These are phyloP conservation scores for Inga laurina DNA, from an alignment of 306 rosid species.

Conservation along the genomic window DNA sequence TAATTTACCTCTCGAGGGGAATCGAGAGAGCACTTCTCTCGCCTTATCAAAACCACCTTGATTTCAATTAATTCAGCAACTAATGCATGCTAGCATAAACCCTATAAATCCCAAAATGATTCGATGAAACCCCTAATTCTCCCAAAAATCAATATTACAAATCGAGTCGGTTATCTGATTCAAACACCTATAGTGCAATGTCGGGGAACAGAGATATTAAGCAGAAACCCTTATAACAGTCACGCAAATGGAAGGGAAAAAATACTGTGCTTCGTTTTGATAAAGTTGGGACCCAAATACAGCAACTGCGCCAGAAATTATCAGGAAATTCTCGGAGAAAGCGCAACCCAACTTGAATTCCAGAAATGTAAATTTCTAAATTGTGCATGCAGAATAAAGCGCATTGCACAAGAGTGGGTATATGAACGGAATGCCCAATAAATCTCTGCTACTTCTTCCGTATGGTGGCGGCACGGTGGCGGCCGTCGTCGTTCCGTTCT, in stretches of 20 bases:
- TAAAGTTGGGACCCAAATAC: not conserved
- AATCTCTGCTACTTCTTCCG: constrained; percentile 32
- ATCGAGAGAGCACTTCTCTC: constrained; percentile 25
- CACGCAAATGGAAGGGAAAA: not conserved
- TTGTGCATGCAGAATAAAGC: constrained; percentile 4
- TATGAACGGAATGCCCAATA: constrained; percentile 32
- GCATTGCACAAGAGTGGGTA: not conserved
- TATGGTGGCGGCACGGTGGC: constrained; percentile 42
- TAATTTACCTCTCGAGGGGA: not conserved
- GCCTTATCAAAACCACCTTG: constrained; percentile 17
- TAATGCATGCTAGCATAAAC: constrained; percentile 40
- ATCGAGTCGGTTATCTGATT: constrained; percentile 30
- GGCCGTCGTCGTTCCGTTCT: constrained; percentile 29
- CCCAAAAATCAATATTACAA: constrained; percentile 15
- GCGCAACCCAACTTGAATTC: constrained; percentile 27
- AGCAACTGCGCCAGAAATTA: constrained; percentile 22
- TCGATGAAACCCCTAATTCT: constrained; percentile 39
- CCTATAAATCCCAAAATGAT: constrained; percentile 41
- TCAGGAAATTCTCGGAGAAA: constrained; percentile 18
- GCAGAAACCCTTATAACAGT: constrained; percentile 33
- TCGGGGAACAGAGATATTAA: constrained; percentile 26
- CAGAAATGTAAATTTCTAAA: constrained; percentile 25
- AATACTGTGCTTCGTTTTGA: not conserved
- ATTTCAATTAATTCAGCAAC: constrained; percentile 33
- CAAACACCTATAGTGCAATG: constrained; percentile 14